Conservation (phyloP, 805 yeast genomes). For the Blastobotrys attinorum region DNA sequence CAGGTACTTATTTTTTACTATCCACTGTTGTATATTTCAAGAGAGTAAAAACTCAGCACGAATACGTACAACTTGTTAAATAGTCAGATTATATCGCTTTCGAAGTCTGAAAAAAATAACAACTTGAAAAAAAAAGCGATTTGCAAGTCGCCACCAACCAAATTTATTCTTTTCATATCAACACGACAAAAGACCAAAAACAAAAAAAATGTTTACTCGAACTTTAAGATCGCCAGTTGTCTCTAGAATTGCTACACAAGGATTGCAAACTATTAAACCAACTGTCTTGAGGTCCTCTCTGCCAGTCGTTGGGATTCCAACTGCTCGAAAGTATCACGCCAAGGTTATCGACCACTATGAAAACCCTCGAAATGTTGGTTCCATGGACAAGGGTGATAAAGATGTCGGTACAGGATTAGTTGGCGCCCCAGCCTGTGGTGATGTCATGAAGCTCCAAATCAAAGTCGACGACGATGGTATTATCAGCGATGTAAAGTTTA, state of each 20-base stretch:
- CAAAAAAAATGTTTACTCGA: not conserved
- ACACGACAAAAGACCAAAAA: not conserved
- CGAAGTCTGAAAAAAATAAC: no score
- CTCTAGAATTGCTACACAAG: not conserved
- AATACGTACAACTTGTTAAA: no score
- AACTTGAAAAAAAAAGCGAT: no score
- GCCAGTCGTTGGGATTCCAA: not conserved
- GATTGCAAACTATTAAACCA: not conserved
- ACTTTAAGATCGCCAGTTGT: not conserved
- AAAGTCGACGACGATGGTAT: conserved; percentile 88
- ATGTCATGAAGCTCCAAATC: conserved; percentile 95
- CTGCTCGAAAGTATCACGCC: conserved; percentile 57
- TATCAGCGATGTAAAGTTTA: conserved; percentile 91
- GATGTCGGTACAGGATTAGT: conserved; percentile 95
- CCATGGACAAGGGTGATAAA: conserved; percentile 65
- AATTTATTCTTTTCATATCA: no score
- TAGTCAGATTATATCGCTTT: no score
- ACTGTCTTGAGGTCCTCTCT: not conserved
- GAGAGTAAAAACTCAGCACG: no score
- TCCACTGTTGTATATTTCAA: no score
- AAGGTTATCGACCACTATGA: conserved; percentile 94
- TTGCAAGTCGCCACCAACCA: no score
- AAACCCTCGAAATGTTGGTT: conserved; percentile 95
- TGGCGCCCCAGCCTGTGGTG: conserved; percentile 99
- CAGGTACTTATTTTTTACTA: no score